A percentile compares a stretch with the other conserved stretches of the same genome.
Evolutionary conservation across 73 alveolate species (phyloP).

Genomic region (Paramecium pentaurelia): DNA sequence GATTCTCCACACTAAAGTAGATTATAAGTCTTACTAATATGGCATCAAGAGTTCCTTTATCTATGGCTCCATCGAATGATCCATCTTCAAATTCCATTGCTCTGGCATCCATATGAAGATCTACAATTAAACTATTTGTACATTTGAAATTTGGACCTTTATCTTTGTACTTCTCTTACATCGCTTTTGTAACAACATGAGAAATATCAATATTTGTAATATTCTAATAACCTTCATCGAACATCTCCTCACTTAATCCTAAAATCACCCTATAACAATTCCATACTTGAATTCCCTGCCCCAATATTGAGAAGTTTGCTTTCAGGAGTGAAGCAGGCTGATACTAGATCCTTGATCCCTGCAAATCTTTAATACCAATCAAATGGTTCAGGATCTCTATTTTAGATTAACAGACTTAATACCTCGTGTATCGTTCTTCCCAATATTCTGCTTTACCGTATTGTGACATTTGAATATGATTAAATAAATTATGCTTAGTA

Average conservation of each 20-base stretch:
- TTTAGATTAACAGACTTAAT: neutral
- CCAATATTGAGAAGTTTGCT: slow-evolving; percentile 90
- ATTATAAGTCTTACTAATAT: slow-evolving; percentile 60
- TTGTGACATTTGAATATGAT: slow-evolving; percentile 75
- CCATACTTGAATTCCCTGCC: slow-evolving; percentile 90
- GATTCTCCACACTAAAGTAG: slow-evolving; percentile 90
- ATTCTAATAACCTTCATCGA: slow-evolving; percentile 95
- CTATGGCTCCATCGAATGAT: slow-evolving; percentile 91
- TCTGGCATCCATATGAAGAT: slow-evolving; percentile 90
- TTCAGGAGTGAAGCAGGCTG: slow-evolving; percentile 86
- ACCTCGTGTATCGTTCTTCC: slow-evolving; percentile 97
- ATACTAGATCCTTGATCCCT: slow-evolving; percentile 92
- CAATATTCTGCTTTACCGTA: slow-evolving; percentile 97
- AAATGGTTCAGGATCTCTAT: slow-evolving; percentile 94
- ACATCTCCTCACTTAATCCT: slow-evolving; percentile 96
- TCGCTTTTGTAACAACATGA: slow-evolving; percentile 89
- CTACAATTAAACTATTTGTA: neutral
- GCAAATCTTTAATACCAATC: slow-evolving; percentile 96
- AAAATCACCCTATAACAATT: neutral
- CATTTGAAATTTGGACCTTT: slow-evolving; percentile 91
- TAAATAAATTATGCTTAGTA: neutral
- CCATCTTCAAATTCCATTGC: slow-evolving; percentile 86
- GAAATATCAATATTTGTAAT: slow-evolving; percentile 91
- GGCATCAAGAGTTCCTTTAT: slow-evolving; percentile 94
- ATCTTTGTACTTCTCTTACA: slow-evolving; percentile 93